These are phyloP conservation scores for Nicotiana tabacum DNA, from an alignment of 257 asterid species.

Conservation along the genomic window DNA sequence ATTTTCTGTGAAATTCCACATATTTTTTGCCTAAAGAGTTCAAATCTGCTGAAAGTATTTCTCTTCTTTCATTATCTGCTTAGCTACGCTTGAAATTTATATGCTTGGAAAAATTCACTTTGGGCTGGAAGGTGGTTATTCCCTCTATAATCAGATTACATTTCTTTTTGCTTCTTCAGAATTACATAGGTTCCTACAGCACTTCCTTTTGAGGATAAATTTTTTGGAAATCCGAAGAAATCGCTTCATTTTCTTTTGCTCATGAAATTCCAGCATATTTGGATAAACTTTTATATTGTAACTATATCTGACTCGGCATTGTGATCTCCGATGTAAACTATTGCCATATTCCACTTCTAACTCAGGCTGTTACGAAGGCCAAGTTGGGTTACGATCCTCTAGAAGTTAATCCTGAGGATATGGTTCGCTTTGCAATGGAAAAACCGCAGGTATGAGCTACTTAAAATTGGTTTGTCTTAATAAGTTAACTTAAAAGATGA, in stretches of 20 bases:
- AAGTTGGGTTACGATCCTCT: conserved; percentile 95
- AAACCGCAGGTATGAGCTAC: conserved; percentile 73
- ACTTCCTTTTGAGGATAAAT: neutral
- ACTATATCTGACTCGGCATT: neutral
- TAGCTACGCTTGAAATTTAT: neutral
- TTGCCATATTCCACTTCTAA: conserved; percentile 12
- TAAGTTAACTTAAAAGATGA: neutral
- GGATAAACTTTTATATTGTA: neutral
- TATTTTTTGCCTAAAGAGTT: neutral
- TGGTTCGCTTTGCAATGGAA: conserved; percentile 98
- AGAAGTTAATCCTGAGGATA: conserved; percentile 99
- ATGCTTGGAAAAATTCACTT: neutral
- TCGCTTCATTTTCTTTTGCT: neutral
- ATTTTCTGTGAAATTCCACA: neutral
- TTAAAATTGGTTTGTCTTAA: neutral
- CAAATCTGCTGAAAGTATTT: neutral
- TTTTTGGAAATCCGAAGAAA: neutral
- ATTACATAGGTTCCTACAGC: neutral
- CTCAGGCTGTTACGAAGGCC: conserved; percentile 96
- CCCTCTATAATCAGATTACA: neutral
- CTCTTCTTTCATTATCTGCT: neutral
- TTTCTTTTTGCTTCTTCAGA: neutral
- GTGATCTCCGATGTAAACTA: neutral
- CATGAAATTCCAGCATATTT: neutral
- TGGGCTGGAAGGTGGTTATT: neutral